Evolutionary conservation across 2,329 filamentous ascomycete species (phyloP), one percentile per base, ranked within the genome.

Genomic region (Fusarium napiforme): DNA sequence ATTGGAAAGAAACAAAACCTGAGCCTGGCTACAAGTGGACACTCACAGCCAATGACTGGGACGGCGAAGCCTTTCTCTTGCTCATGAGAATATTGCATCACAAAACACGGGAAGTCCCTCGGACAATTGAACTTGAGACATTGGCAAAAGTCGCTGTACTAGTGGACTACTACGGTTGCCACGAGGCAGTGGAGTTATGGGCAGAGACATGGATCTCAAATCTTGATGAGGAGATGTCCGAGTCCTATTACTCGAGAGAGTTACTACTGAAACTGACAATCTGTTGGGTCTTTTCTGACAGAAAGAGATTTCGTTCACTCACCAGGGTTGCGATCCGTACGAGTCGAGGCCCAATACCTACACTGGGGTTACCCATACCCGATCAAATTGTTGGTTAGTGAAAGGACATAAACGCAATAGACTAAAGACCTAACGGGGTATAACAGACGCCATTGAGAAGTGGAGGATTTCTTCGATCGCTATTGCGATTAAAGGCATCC

Each of bases 381-480:
- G 0, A 45, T 4, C 4, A 12, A 21, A 1, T 57, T 43, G 23
- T 57, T 21, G 39, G 59, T 61, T 4, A 45, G 49, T n/a, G 21
- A 12, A 23, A 5, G 1, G 18, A 5, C 0, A 8, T 23, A 4
- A 1, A 36, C 2, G 6, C 1, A 4, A 7, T 19, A 1, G 9
- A 15, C 0, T 9, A 1, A n/a, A 9, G 2, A 3, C 19, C 59
- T 61, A 2, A 61, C 19, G 3, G 9, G 18, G 5, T 2, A 7
- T 1, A 21, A 28, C 37, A 61, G 59, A 4, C 8, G 1, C 15
- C 4, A 36, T 61, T 5, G 49, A 61, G 9, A 1, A 45, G 6
- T 8, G 0, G 10, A 61, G 59, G 4, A 2, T 9, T 18, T 30
- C 23, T 5, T 36, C n/a, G 1, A 59, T 59, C 7, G 1, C 2